Evolutionary conservation across 2,329 filamentous ascomycete genomes (phyloP).

Genomic region (Penicillium sp.): DNA sequence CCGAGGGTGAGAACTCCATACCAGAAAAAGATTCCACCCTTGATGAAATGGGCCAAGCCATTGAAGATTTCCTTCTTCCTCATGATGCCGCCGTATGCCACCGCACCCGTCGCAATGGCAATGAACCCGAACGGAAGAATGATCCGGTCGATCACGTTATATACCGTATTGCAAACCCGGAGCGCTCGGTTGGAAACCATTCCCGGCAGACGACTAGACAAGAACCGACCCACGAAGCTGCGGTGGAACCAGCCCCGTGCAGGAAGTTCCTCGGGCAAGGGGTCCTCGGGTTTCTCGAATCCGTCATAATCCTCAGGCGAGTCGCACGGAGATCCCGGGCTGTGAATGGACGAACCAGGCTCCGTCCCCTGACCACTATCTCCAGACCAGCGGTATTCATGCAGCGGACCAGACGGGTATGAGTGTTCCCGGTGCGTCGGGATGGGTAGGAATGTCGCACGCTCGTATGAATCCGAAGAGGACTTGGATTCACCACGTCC

Average conservation of each 20-base stretch:
- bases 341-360: slow-evolving; percentile 65
- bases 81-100: slow-evolving; percentile 80
- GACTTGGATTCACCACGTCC: slow-evolving; percentile 42
- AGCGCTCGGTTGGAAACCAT: slow-evolving; percentile 60
- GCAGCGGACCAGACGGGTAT: slow-evolving; percentile 37
- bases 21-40: slow-evolving; percentile 94
- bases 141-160: slow-evolving; percentile 71
- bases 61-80: slow-evolving; percentile 71
- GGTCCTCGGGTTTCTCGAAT: slow-evolving; percentile 47
- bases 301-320: slow-evolving; percentile 50
- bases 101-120: slow-evolving; percentile 68
- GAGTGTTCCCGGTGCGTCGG: slow-evolving; percentile 54
- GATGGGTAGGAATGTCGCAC: slow-evolving; percentile 62
- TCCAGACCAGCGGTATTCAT: slow-evolving; percentile 61
- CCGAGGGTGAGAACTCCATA: slow-evolving; percentile 84
- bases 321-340: slow-evolving; percentile 63
- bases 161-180: slow-evolving; percentile 59
- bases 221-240: slow-evolving; percentile 50
- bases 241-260: slow-evolving; percentile 46
- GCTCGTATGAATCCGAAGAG: slow-evolving; percentile 44
- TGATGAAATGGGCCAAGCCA: slow-evolving; percentile 89
- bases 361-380: slow-evolving; percentile 77
- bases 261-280: slow-evolving; percentile 42
- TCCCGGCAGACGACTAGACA: slow-evolving; percentile 56
- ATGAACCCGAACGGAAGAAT: slow-evolving; percentile 78